Base-by-base conservation (phyloP, 495 filamentous ascomycete genomes). In the Lindgomyces ingoldianus region DNA sequence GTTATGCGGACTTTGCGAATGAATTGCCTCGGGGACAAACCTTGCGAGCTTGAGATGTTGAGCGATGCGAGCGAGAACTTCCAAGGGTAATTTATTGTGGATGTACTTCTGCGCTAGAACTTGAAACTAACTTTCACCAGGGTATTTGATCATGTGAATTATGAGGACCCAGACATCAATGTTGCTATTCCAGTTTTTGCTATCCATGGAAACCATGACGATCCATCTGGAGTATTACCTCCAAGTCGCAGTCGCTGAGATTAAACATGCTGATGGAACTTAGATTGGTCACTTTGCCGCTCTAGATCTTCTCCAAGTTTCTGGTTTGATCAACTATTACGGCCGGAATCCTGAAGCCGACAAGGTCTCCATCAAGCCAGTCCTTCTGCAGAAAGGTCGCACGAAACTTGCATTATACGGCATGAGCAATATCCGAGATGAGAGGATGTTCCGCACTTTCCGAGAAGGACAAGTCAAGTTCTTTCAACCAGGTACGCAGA, bases 121-220 rank as follows among this genome's bases (percentile, higher is more conserved):
- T 33, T 11, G 12, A 14, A 9, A 22, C 36, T 55, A 52, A 52
- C 9, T n/a, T 2, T 3, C 3, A 10, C 9, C 54, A 85, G 87
- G 0, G 87, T 90, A 0, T 91, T 95, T 70, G 87, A 90, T 44
- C 89, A 96, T 74, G 93, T 96, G 72, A 99, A 99, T 74, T 99
- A 98, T 71, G 90, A 97, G 72, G 94, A 99, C 69, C 85, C 92
- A 22, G 92, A 99, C 72, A 96, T 99, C 71, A 99, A 99, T 68
- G 87, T 99, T 63, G 91, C 92, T 12, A 96, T 97, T 47, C 94
- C 94, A 0, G 91, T 99, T 33, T 99, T 99, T 72, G 96, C 92
- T 1, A 99, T 99, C 51, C 94, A 99, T 70, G 94, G 94, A 27
- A 99, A 99, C 73, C 94, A 99, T 77, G 94, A 99, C 71, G 94